Conservation (phyloP, 768 basidiomycete species). For the Boletus sensibilis region DNA sequence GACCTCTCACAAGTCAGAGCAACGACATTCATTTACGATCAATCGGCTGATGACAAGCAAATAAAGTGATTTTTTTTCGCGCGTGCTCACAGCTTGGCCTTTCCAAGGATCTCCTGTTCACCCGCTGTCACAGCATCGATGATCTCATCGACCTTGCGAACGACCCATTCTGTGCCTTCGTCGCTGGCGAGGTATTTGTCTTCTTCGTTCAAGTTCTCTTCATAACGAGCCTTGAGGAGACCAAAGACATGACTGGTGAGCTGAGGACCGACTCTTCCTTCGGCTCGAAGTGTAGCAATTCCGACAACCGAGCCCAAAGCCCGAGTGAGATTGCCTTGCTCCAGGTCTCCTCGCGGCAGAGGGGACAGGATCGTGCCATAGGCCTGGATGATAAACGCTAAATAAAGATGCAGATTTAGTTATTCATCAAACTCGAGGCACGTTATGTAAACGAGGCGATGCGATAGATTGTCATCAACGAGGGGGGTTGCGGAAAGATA, state of each 20-base stretch:
- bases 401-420: constrained; percentile 26
- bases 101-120: constrained; percentile 39
- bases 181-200: constrained; percentile 82
- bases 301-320: constrained; percentile 83
- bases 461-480: constrained; percentile 29
- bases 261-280: constrained; percentile 83
- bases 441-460: constrained; percentile 32
- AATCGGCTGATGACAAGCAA: constrained; percentile 31
- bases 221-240: constrained; percentile 76
- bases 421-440: constrained; percentile 34
- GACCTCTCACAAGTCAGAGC: constrained; percentile 17
- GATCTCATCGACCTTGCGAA: constrained; percentile 79
- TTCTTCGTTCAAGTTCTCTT: constrained; percentile 59
- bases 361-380: constrained; percentile 81
- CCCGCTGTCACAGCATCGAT: constrained; percentile 66
- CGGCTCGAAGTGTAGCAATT: constrained; percentile 80
- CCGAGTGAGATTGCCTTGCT: constrained; percentile 84
- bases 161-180: constrained; percentile 87
- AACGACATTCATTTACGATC: constrained; percentile 27
- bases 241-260: constrained; percentile 88
- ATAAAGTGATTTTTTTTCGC: constrained; percentile 23
- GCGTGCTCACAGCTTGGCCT: constrained; percentile 58
- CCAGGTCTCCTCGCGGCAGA: constrained; percentile 60
- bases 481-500: constrained; percentile 23
- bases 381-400: constrained; percentile 84